A percentile compares a stretch with the other conserved stretches of the same genome.
Conservation (phyloP, 805 yeast species). For the Yarrowia sp. region DNA sequence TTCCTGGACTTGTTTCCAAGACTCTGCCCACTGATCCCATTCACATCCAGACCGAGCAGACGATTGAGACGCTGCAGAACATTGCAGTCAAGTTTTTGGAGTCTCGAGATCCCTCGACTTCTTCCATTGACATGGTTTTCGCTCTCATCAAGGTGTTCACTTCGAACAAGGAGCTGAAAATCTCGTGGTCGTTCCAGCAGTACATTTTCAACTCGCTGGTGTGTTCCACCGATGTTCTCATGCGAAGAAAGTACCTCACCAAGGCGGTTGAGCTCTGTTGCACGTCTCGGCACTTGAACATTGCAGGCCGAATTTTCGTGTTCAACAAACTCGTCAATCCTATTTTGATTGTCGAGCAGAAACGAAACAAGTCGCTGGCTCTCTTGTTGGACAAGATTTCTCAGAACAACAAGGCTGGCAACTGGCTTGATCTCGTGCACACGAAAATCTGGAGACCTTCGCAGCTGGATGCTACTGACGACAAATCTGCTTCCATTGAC, state of each 20-base stretch:
- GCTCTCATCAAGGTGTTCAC: constrained; percentile 54
- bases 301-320: constrained; percentile 67
- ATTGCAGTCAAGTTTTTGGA: constrained; percentile 54
- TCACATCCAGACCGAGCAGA: constrained; percentile 75
- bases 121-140: constrained; percentile 53
- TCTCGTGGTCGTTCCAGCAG: constrained; percentile 59
- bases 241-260: constrained; percentile 60
- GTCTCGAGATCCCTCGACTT: constrained; percentile 42
- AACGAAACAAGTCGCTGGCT: constrained; percentile 57
- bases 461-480: constrained; percentile 53
- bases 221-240: constrained; percentile 55
- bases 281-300: constrained; percentile 54
- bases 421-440: constrained; percentile 72
- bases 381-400: constrained; percentile 53
- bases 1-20: background rate
- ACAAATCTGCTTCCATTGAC: constrained; percentile 73
- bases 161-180: constrained; percentile 53
- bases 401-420: constrained; percentile 45
- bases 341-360: constrained; percentile 67
- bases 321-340: constrained; percentile 69
- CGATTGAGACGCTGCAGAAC: constrained; percentile 66
- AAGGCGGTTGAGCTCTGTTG: constrained; percentile 58
- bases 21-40: constrained; percentile 49
- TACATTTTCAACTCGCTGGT: constrained; percentile 66
- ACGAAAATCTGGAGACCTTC: constrained; percentile 74